These are phyloP conservation scores for Diaporthe aspalathi DNA, from an alignment of 2,329 filamentous ascomycete genomes.

Conservation along the genomic window DNA sequence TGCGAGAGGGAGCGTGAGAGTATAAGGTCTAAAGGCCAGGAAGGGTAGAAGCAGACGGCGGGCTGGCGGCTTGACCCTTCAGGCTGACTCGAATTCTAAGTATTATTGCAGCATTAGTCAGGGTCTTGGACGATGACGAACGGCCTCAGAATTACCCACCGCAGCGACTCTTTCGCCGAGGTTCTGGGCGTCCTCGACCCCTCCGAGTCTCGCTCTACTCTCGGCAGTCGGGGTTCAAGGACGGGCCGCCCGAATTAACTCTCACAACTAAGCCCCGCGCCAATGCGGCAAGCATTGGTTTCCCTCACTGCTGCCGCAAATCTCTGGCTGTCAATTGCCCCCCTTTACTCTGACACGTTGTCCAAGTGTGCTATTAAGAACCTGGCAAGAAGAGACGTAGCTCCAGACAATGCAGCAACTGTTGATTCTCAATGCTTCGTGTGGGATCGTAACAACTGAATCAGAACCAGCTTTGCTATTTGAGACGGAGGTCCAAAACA, in stretches of 20 bases:
- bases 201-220: slow-evolving; percentile 24
- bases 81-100: slow-evolving; percentile 15
- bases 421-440: not conserved
- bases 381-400: not conserved
- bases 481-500: not conserved
- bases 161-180: slow-evolving; percentile 15
- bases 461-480: not conserved
- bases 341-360: too few relatives aligned
- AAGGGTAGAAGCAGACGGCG: not conserved
- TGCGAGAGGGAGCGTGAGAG: not conserved
- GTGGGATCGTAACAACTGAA: not conserved
- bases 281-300: too few relatives aligned
- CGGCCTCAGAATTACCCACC: slow-evolving; percentile 25
- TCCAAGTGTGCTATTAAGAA: too few relatives aligned
- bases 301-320: too few relatives aligned
- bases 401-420: not conserved
- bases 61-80: not conserved
- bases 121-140: slow-evolving; percentile 25
- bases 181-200: slow-evolving; percentile 5
- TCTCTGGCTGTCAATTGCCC: too few relatives aligned
- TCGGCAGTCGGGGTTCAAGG: slow-evolving; percentile 15
- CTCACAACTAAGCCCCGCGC: too few relatives aligned
- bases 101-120: slow-evolving; percentile 30
- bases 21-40: not conserved
- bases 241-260: not conserved